Conservation (phyloP, 371 early-diverging fungal species). For the Saksenaea vasiformis region DNA sequence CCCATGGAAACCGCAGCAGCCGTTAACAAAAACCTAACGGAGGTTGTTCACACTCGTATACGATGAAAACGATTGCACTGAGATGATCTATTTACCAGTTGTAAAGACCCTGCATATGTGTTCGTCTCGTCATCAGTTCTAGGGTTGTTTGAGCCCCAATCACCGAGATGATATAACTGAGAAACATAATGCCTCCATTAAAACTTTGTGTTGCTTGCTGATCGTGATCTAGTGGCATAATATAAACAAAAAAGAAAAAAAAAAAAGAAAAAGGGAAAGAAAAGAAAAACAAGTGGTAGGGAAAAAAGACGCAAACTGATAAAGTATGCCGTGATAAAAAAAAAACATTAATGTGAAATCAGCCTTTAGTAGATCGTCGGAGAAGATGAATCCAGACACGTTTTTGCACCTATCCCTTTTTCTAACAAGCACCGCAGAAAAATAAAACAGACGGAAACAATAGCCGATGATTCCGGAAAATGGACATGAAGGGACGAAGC, state of each 20-base stretch:
- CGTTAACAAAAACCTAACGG: slow-evolving; percentile 35
- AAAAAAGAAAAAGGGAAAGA: neutral
- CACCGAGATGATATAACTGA: slow-evolving; percentile 23
- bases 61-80: neutral
- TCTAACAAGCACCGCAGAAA: neutral
- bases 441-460: neutral
- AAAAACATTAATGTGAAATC: neutral
- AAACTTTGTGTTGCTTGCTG: slow-evolving; percentile 17
- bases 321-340: neutral
- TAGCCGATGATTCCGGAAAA: neutral
- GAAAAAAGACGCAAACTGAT: neutral
- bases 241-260: neutral
- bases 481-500: neutral
- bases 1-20: slow-evolving; percentile 46
- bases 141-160: slow-evolving; percentile 25
- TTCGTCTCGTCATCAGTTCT: slow-evolving; percentile 20
- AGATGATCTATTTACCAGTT: slow-evolving; percentile 16
- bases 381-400: neutral
- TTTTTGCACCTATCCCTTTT: neutral
- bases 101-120: slow-evolving; percentile 22
- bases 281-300: neutral
- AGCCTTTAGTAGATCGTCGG: neutral
- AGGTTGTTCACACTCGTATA: neutral
- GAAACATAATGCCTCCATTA: slow-evolving; percentile 27
- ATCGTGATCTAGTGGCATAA: neutral